phyloP scores from a whole-genome alignment of 75 land plant species.

The Pseudotsuga menziesii region DNA sequence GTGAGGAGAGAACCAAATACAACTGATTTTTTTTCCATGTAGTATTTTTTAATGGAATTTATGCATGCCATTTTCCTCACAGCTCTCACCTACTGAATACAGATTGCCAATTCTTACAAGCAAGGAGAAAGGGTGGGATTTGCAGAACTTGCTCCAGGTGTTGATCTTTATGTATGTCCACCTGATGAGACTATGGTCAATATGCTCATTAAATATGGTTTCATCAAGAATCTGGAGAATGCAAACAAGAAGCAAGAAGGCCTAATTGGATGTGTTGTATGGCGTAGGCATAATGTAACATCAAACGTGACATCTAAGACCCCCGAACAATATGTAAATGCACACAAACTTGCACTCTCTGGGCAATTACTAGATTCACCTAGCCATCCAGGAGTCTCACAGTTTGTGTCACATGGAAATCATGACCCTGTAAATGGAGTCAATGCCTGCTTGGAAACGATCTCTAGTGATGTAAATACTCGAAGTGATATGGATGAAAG shows the following conservation, averaged over 20 bases:
- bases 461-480: not conserved
- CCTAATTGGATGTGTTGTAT: slow-evolving; percentile 74
- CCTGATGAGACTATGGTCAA: slow-evolving; percentile 55
- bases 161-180: slow-evolving; percentile 74
- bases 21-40: not conserved
- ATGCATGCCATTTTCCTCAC: slow-evolving; percentile 4
- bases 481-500: slow-evolving; percentile 7
- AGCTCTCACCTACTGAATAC: slow-evolving; percentile 14
- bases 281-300: slow-evolving; percentile 45
- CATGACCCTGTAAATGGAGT: not conserved
- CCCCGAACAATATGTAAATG: slow-evolving; percentile 14
- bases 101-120: slow-evolving; percentile 59
- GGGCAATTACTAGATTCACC: slow-evolving; percentile 24
- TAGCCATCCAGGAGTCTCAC: slow-evolving; percentile 16
- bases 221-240: slow-evolving; percentile 34
- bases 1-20: slow-evolving; percentile 14
- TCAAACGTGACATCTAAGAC: slow-evolving; percentile 14
- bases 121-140: slow-evolving; percentile 67
- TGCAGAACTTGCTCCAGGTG: slow-evolving; percentile 57
- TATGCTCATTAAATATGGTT: slow-evolving; percentile 62
- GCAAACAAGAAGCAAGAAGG: slow-evolving; percentile 38
- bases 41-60: slow-evolving; percentile 1
- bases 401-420: slow-evolving; percentile 15
- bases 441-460: slow-evolving; percentile 4
- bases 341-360: not conserved